Evolutionary conservation across 176 grass and related monocot species (phyloP).

Genomic region (Miscanthus lutarioriparius): DNA sequence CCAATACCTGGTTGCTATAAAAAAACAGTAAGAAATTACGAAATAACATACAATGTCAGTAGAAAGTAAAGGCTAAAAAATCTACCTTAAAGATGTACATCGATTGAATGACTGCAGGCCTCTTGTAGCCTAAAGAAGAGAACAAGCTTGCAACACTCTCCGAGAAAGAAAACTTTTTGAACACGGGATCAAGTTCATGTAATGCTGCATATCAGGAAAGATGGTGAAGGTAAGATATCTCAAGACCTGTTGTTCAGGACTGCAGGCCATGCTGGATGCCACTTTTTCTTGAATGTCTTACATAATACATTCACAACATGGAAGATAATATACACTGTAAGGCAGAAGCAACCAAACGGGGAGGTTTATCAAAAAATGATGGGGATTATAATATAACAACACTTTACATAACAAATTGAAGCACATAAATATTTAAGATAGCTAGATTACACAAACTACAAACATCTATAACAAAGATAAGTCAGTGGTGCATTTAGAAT

Average conservation of each 20-base stretch:
- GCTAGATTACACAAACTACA: neutral
- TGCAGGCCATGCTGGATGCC: neutral
- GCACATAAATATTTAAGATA: neutral
- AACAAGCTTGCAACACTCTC: conserved; percentile 61
- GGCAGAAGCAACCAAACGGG: neutral
- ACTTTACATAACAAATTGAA: neutral
- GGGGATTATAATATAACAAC: neutral
- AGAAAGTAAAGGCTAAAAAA: conserved; percentile 17
- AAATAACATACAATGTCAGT: neutral
- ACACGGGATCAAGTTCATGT: conserved; percentile 91
- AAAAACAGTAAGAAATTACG: neutral
- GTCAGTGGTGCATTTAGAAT: neutral
- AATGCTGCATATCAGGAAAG: conserved; percentile 58
- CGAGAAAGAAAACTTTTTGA: conserved; percentile 65
- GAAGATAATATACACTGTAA: neutral
- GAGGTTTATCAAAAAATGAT: neutral
- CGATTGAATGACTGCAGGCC: conserved; percentile 82
- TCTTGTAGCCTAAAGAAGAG: conserved; percentile 82
- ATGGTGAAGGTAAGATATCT: conserved; percentile 19
- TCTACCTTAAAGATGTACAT: conserved; percentile 99
- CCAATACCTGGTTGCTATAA: conserved; percentile 95
- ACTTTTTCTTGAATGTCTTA: neutral
- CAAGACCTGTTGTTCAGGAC: neutral
- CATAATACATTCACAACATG: neutral
- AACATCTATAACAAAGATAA: neutral